Base-by-base conservation (phyloP, 2,329 filamentous ascomycete species). In the Elsinoe fawcettii region DNA sequence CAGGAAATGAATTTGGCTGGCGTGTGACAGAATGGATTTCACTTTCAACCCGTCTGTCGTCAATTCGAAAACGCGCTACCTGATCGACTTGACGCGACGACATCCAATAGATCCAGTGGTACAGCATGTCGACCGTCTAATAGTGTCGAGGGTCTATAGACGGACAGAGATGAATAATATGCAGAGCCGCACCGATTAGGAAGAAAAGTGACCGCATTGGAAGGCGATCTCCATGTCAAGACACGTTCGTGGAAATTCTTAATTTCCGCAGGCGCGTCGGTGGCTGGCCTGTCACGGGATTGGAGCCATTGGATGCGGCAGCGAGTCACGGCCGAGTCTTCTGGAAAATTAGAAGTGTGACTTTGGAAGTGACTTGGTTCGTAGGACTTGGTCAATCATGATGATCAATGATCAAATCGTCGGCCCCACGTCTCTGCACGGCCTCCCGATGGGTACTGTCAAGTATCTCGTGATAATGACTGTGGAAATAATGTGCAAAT, bases 241-340 rank as follows among this genome's bases (percentile, higher is more conserved):
- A 53, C 49, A 53, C 30, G 49, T 53, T 53, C 49, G 49, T 23
- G 49, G 49, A 53, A 39, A 37, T 53, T 53, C 49, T 53, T 53
- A 36, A 53, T 53, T 37, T 53, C 49, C 49, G 44, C 49, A 53
- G 34, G 49, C 49, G 49, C 49, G 49, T 53, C n/a, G 34, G 34
- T 34, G 49, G 34, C 25, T 34, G 30, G 49, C 30, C 30, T 39
- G 49, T 53, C 49, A 53, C 49, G 49, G 49, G 49, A 34, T 32
- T 8, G 30, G 20, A 37, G 34, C 20, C 30, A 39, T 53, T 53
- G 30, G 49, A 37, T 25, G 32, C 49, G 30, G 49, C 30, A 53
- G 32, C 16, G 16, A 37, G 30, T 53, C 49, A 37, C 49, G 49
- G 49, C 30, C 32, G 49, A 49, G 32, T 53, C 49, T 53, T 53